These are phyloP conservation scores for Apiotrichum akiyoshidainum DNA, from an alignment of 1,284 basidiomycete species.

Conservation along the genomic window DNA sequence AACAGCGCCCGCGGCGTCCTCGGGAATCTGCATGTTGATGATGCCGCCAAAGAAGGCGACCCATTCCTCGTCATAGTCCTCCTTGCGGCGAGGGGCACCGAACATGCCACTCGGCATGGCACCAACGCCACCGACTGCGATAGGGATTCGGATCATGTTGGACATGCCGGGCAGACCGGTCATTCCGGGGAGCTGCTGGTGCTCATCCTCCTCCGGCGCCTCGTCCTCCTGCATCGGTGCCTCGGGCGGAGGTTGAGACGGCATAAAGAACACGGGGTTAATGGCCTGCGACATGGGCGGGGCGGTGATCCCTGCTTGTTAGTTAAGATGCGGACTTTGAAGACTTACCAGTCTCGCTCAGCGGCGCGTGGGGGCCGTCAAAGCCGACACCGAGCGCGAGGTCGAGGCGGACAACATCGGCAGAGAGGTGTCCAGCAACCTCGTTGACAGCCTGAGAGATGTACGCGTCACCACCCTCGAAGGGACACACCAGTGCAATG, in stretches of 20 bases:
- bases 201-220: slow-evolving; percentile 14
- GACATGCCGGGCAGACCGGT: slow-evolving; percentile 6
- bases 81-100: slow-evolving; percentile 6
- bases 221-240: slow-evolving; percentile 10
- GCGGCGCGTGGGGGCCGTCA: slow-evolving; percentile 54
- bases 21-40: slow-evolving; percentile 31
- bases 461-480: slow-evolving; percentile 76
- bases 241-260: slow-evolving; percentile 53
- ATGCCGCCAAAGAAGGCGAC: slow-evolving; percentile 33
- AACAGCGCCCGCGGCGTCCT: background rate
- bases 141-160: slow-evolving; percentile 19
- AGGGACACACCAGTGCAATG: slow-evolving; percentile 74
- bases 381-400: slow-evolving; percentile 61
- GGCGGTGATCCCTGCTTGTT: slow-evolving; percentile 21
- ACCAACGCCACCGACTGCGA: slow-evolving; percentile 6
- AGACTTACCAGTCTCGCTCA: slow-evolving; percentile 65
- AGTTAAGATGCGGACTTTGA: slow-evolving; percentile 57
- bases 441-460: slow-evolving; percentile 72
- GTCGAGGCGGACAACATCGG: slow-evolving; percentile 77
- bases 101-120: slow-evolving; percentile 12
- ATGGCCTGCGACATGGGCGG: slow-evolving; percentile 17
- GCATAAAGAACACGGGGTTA: slow-evolving; percentile 59
- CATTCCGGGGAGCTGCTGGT: slow-evolving; percentile 1
- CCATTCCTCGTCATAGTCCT: slow-evolving; percentile 30
- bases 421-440: slow-evolving; percentile 64